Conservation (phyloP, 768 basidiomycete species). For the Rhizopogon roseolus region DNA sequence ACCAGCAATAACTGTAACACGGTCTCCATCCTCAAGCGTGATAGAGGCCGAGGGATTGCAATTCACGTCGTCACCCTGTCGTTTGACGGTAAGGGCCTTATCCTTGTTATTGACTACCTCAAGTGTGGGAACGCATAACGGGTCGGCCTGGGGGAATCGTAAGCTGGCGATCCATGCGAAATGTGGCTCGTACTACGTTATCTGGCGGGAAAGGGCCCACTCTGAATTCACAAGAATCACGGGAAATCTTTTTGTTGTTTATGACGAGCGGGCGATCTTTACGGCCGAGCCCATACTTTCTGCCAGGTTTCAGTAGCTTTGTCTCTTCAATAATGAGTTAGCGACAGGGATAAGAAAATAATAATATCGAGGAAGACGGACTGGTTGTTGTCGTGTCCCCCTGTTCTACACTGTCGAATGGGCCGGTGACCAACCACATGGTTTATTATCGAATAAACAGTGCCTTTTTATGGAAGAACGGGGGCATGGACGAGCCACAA, state of each 20-base stretch:
- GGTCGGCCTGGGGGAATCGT: constrained; percentile 38
- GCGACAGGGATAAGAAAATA: neutral
- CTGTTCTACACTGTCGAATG: constrained; percentile 41
- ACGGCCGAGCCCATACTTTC: constrained; percentile 51
- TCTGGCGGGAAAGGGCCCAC: constrained; percentile 49
- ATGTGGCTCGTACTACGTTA: constrained; percentile 45
- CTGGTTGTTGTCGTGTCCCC: constrained; percentile 36
- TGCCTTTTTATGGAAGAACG: neutral
- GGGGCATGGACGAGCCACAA: neutral
- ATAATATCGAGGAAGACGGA: constrained; percentile 16
- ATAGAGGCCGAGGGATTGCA: constrained; percentile 33
- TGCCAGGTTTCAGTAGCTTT: constrained; percentile 62
- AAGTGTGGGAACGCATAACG: constrained; percentile 42
- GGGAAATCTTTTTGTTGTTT: constrained; percentile 61
- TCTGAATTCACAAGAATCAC: constrained; percentile 51
- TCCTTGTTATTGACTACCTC: constrained; percentile 43
- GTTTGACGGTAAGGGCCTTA: constrained; percentile 39
- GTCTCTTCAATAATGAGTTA: constrained; percentile 25
- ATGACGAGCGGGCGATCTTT: constrained; percentile 48
- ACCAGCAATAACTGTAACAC: constrained; percentile 39
- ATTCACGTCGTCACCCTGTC: constrained; percentile 26
- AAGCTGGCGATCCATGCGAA: neutral
- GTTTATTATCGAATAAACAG: neutral
- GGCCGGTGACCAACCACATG: constrained; percentile 56
- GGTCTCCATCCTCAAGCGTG: constrained; percentile 54